These are phyloP conservation scores for Chalaropsis ovoidea DNA, from an alignment of 2,329 filamentous ascomycete genomes.

Conservation along the genomic window DNA sequence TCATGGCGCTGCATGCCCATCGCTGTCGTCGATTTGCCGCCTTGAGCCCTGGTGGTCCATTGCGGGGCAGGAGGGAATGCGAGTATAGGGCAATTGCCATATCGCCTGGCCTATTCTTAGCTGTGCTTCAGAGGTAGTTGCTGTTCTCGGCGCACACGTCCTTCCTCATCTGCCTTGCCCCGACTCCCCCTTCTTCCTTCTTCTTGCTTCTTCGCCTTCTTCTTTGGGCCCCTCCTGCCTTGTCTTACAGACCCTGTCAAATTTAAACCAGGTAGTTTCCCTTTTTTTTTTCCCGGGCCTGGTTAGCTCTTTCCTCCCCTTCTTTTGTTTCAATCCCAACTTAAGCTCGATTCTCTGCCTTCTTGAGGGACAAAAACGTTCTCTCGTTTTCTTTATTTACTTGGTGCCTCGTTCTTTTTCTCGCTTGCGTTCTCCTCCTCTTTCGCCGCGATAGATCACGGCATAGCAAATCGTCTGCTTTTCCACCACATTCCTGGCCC, in stretches of 20 bases:
- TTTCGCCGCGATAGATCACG: background rate
- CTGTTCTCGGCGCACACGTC: background rate
- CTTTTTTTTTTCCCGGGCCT: background rate
- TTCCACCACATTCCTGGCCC: background rate
- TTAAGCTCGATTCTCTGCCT: background rate
- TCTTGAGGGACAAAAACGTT: background rate
- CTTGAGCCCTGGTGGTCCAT: background rate
- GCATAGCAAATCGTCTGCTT: background rate
- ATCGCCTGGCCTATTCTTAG: background rate
- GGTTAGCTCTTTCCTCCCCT: conserved; percentile 4
- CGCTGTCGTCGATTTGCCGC: background rate
- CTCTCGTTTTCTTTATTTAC: background rate
- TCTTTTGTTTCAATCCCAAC: background rate
- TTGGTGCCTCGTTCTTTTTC: background rate
- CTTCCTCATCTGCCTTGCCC: background rate
- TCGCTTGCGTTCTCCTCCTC: background rate
- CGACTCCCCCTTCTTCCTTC: background rate
- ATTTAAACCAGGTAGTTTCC: conserved; percentile 16
- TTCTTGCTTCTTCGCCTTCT: conserved; percentile 2
- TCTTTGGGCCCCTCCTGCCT: background rate
- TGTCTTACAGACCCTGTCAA: conserved; percentile 7
- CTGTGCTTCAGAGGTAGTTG: background rate
- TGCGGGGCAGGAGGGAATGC: background rate
- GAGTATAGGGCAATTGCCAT: background rate
- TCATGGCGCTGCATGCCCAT: background rate